These are phyloP conservation scores for Meripilus lineatus DNA, from an alignment of 1,284 basidiomycete genomes.

Conservation along the genomic window DNA sequence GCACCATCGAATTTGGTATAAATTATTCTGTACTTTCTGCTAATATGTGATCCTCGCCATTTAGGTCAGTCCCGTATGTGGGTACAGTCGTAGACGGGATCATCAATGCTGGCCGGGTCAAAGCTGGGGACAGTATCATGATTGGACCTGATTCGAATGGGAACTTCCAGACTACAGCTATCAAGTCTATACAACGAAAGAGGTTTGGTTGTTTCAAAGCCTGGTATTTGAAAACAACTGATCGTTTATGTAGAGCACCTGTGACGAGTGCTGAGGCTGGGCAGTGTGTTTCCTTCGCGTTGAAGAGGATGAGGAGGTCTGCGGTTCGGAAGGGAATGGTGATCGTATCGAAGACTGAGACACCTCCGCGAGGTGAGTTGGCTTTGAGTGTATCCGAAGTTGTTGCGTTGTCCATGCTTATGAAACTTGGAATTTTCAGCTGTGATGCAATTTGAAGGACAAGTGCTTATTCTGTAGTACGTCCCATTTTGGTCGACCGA, in stretches of 20 bases:
- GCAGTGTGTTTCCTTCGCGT: conserved; percentile 90
- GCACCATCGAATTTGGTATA: conserved; percentile 39
- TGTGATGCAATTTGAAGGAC: conserved; percentile 75
- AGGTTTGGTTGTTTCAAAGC: conserved; percentile 39
- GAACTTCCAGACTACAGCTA: conserved; percentile 75
- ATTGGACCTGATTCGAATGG: conserved; percentile 94
- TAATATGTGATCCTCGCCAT: neutral
- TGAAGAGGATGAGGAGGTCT: conserved; percentile 84
- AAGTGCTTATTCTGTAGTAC: conserved; percentile 80
- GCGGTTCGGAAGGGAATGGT: conserved; percentile 96
- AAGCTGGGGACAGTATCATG: conserved; percentile 76
- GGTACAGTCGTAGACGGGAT: conserved; percentile 96
- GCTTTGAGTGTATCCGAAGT: too few species aligned
- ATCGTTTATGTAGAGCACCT: conserved; percentile 50
- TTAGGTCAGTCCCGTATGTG: conserved; percentile 85
- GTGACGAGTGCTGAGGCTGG: conserved; percentile 89
- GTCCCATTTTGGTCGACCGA: conserved; percentile 16
- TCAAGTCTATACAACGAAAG: conserved; percentile 95
- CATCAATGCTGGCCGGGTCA: conserved; percentile 72
- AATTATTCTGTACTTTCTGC: too few species aligned
- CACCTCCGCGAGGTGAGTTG: conserved; percentile 65
- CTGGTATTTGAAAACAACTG: neutral
- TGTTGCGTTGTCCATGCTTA: neutral
- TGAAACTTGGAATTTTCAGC: conserved; percentile 38
- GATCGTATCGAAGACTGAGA: conserved; percentile 76